These are phyloP conservation scores for Begonia peltatifolia DNA, from an alignment of 306 rosid genomes.

Conservation along the genomic window DNA sequence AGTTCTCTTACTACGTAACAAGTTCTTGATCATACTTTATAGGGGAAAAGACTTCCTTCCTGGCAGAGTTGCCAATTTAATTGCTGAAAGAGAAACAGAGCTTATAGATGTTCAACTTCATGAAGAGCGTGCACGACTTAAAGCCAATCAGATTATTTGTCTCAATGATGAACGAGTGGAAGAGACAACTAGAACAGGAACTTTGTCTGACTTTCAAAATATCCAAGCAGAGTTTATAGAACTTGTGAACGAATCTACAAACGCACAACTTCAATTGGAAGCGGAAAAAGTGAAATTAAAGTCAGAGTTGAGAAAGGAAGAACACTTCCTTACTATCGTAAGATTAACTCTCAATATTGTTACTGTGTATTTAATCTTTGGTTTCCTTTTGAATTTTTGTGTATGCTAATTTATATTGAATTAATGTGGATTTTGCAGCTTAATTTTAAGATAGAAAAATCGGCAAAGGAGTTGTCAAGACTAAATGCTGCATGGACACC, in stretches of 20 bases:
- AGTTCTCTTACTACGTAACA: slow-evolving; percentile 61
- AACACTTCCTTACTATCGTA: slow-evolving; percentile 43
- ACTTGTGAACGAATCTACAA: slow-evolving; percentile 9
- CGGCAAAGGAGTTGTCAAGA: slow-evolving; percentile 36
- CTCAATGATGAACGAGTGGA: slow-evolving; percentile 21
- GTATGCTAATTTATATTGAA: not conserved
- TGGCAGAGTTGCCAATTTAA: slow-evolving; percentile 28
- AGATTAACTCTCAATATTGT: slow-evolving; percentile 16
- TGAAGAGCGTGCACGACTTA: slow-evolving; percentile 55
- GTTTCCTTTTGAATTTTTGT: slow-evolving; percentile 2
- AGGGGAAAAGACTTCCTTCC: slow-evolving; percentile 90
- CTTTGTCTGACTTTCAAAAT: slow-evolving; percentile 46
- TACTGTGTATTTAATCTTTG: slow-evolving; percentile 1
- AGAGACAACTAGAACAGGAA: slow-evolving; percentile 39
- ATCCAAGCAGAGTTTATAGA: slow-evolving; percentile 25
- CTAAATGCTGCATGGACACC: slow-evolving; percentile 47
- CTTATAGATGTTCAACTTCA: slow-evolving; percentile 38
- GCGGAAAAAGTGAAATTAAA: slow-evolving; percentile 45
- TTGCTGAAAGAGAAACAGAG: slow-evolving; percentile 50
- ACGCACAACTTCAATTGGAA: slow-evolving; percentile 33
- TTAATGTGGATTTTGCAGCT: slow-evolving; percentile 30
- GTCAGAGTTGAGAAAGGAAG: slow-evolving; percentile 40
- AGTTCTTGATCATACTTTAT: slow-evolving; percentile 52
- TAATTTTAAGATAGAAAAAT: slow-evolving; percentile 45
- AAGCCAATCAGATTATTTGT: slow-evolving; percentile 30